Evolutionary conservation across 495 filamentous ascomycete species (phyloP), one percentile per base, ranked within the genome.

Genomic region (Xylaria cubensis): DNA sequence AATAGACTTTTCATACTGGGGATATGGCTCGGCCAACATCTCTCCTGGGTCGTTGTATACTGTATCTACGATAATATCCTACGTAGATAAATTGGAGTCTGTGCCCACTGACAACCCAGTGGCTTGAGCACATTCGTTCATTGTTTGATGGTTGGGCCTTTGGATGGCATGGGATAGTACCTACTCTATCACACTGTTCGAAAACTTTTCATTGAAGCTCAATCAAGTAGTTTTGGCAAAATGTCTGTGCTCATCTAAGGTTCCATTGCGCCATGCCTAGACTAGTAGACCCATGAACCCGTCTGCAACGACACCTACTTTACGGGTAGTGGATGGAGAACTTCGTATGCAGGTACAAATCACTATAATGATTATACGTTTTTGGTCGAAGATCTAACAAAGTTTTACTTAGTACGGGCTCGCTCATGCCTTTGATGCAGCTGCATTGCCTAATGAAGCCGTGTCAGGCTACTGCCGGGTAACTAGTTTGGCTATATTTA

Each of bases 211-310:
- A 61, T 21, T 39, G 32, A 61, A 34, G 19, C 21, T n/a, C 19
- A 5, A 32, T 21, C 36, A 8, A 39, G 36, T 39, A 17, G 34
- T 21, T 34, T 36, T 39, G 34, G 58, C 32, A 34, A 39, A 36
- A 39, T 39, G 58, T 61, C 58, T 39, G 58, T 61, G 58, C 58
- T 61, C 58, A 41, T 63, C 39, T 39, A 63, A 63, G 61, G 61
- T 44, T 21, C 61, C 36, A 44, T 63, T 24, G 34, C 59, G 24
- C 58, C 56, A 61, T 61, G 29, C 53, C 10, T 32, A 36, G 34
- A 36, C 34, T 36, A 5, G 56, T 36, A 61, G 56, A 61, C 58
- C 58, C 58, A 42, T 39, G 36, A 63, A 19, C 34, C 39, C 9
- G 13, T 44, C 24, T 15, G 24, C 2, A 39, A 63, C 17, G 39